Evolutionary conservation across 2,329 filamentous ascomycete genomes (phyloP), one percentile per base, ranked within the genome.

Genomic region (Aspergillus fischeri): DNA sequence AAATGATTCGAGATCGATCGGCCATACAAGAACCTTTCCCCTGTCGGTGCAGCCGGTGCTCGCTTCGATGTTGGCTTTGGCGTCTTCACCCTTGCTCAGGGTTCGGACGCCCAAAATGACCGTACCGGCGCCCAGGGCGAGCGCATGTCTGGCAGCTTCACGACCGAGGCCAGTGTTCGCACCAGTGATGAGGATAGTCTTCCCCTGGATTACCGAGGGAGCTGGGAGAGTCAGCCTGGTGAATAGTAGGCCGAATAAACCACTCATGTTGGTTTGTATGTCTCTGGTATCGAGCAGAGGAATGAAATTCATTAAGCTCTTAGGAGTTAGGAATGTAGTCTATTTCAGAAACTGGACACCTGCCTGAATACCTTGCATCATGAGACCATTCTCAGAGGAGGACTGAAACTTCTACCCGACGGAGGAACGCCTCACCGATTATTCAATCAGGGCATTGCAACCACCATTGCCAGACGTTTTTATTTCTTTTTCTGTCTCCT

Each of bases 51-150:
- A 59, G 21, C 57, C 53, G 24, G 66, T 67, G 5, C 65, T 67
- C 1, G 71, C 75, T 8, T 63, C 48, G 51, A 76, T 72, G 47
- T 81, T 77, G 50, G 73, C 68, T 24, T 65, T 75, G 0, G 80
- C 80, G 0, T 65, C 70, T 59, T 81, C 71, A 48, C 79, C 79
- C 59, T 79, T 80, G 24, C 68, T 64, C 5, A 71, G 21, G 20
- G 64, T 74, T 17, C 80, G 76, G 27, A 77, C 75, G 6, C 74
- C 77, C 28, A 81, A 67, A 55, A 82, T 78, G 41, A 81, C 64
- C 11, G 70, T 75, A 1, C 64, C 65, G 24, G 74, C 75, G 10
- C 72, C 70, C 14, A 80, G 70, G 1, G 68, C 63, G 2, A 75
- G 70, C 52, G 77, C 72, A 60, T 80, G 77, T 3, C 74, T 70